Percentiles rank a stretch among this genome's conserved stretches.
Conservation (phyloP, 495 filamentous ascomycete species). For the Hypoxylon trugodes region DNA sequence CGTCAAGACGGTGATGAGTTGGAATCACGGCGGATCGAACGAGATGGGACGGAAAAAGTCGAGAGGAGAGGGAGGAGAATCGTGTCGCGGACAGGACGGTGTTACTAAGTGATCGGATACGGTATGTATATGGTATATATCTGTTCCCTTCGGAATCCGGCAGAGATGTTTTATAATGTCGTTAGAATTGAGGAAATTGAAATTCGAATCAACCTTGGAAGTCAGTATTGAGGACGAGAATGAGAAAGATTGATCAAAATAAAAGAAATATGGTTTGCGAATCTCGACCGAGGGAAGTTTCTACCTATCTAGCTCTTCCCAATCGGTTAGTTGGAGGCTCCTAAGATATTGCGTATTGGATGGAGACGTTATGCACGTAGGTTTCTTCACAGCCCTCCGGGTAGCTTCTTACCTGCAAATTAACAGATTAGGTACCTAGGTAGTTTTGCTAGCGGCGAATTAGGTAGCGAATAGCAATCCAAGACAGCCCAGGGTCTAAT, state of each 20-base stretch:
- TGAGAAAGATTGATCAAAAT: too few species aligned
- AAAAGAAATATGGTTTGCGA: background rate
- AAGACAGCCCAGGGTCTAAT: slow-evolving; percentile 27
- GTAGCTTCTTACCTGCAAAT: background rate
- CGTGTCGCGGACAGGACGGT: slow-evolving; percentile 20
- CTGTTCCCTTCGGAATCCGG: background rate
- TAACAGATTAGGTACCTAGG: too few species aligned
- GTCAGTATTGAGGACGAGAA: background rate
- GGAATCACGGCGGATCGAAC: too few species aligned
- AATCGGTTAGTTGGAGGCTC: background rate
- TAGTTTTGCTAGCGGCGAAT: slow-evolving; percentile 37
- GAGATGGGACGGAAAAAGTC: background rate
- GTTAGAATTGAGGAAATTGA: background rate
- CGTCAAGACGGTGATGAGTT: background rate
- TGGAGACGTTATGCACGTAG: too few species aligned
- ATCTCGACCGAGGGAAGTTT: background rate
- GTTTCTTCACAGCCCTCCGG: too few species aligned
- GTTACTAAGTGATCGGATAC: background rate
- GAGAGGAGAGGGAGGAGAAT: background rate
- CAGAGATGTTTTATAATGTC: background rate
- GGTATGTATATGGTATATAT: background rate
- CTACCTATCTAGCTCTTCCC: background rate
- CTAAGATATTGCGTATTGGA: too few species aligned
- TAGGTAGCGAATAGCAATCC: background rate
- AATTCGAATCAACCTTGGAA: background rate